Base-by-base conservation (phyloP, 345 rosid species). In the Populus nigra region DNA sequence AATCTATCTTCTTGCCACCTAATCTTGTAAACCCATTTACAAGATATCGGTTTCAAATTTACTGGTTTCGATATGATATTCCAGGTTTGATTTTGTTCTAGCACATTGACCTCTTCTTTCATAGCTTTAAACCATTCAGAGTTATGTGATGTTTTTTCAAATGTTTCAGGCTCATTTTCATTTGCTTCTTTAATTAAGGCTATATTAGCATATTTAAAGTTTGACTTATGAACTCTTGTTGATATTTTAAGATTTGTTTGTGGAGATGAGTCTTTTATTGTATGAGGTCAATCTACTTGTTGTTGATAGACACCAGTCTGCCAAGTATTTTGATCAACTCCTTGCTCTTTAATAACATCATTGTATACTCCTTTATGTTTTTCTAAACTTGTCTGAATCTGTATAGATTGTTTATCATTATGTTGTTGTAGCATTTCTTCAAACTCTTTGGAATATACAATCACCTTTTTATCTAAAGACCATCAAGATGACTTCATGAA, bases 1-100 rank as follows among this genome's bases (percentile, higher is more conserved):
- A 8, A 49, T 49, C 8, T 1, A 49, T 49, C 0, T 49, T 1
- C 7, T 16, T 0, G 2, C 1, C 1, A 0, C 0, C 9, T n/a
- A 10, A 8, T 61, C 0, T 61, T 61, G 5, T 2, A 61, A 61
- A 61, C 15, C 13, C 27, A 23, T 61, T 61, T 61, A 11, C 1
- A 61, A 8, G 13, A 23, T n/a, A 25, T 61, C 8, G 0, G 6
- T n/a, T 11, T n/a, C 5, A 23, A 0, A 22, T 61, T 3, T 61
- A 8, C 0, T 61, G 5, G 31, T 11, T 23, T 23, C 1, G 29
- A 27, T 31, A n/a, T 13, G 4, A 9, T 8, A 8, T 61, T 0
- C 31, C 1, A n/a, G 0, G 65, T 61, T 25, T 61, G 15, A 61
- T 61, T 61, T 61, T 11, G 5, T 9, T 61, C 0, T 61, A 0